A percentile compares a stretch with the other conserved stretches of the same genome.
phyloP scores from a whole-genome alignment of 2,329 filamentous ascomycete genomes.

The Periglandula ipomoeae region DNA sequence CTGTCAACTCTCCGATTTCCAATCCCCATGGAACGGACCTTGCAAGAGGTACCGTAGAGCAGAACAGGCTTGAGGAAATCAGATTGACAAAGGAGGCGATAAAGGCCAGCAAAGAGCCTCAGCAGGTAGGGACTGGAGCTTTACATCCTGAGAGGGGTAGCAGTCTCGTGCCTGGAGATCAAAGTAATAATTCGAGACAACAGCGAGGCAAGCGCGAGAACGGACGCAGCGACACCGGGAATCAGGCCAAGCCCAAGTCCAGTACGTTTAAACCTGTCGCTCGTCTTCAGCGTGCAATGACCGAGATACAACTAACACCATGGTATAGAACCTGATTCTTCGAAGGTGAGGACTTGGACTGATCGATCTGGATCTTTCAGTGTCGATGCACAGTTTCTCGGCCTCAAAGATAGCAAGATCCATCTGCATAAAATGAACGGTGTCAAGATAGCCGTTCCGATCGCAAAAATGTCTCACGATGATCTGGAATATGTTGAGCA shows the following conservation, averaged over 20 bases:
- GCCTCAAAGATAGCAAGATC: constrained; percentile 90
- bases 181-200: constrained; percentile 58
- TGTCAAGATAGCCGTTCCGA: constrained; percentile 94
- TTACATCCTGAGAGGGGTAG: constrained; percentile 69
- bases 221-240: constrained; percentile 46
- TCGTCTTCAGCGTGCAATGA: neutral
- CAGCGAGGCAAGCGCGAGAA: constrained; percentile 66
- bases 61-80: constrained; percentile 72
- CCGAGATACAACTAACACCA: neutral
- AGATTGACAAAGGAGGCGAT: constrained; percentile 73
- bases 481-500: constrained; percentile 93
- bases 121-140: constrained; percentile 67
- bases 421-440: constrained; percentile 97
- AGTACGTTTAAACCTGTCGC: constrained; percentile 45
- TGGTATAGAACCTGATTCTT: constrained; percentile 63
- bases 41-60: constrained; percentile 60
- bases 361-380: constrained; percentile 94
- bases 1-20: constrained; percentile 41
- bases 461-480: constrained; percentile 89
- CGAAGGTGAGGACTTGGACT: constrained; percentile 85
- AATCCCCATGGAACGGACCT: constrained; percentile 36
- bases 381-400: constrained; percentile 93
- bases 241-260: constrained; percentile 52
- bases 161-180: constrained; percentile 60
- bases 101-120: constrained; percentile 47